Evolutionary conservation across 192 early-diverging fungal species (phyloP).

Genomic region (Entomortierella beljakovae): DNA sequence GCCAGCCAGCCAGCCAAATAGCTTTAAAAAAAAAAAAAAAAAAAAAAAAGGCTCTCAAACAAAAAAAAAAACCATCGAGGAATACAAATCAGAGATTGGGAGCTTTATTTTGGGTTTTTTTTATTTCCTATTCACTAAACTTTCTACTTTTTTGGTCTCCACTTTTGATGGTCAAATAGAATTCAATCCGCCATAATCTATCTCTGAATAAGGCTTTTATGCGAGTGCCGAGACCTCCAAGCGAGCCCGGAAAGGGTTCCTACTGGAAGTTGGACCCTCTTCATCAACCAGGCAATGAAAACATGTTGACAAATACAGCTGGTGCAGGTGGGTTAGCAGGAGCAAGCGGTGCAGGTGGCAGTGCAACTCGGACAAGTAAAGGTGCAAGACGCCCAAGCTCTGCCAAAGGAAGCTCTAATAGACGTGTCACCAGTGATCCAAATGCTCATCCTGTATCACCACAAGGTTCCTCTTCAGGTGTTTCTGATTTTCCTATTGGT

Average conservation of each 20-base stretch:
- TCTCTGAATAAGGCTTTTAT: slow-evolving; percentile 87
- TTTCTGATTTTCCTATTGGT: slow-evolving; percentile 43
- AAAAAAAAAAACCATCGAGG: slow-evolving; percentile 12
- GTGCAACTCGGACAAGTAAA: slow-evolving; percentile 17
- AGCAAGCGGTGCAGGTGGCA: slow-evolving; percentile 16
- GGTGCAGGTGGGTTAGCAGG: slow-evolving; percentile 20
- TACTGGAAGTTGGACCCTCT: slow-evolving; percentile 74
- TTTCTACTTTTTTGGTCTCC: background rate
- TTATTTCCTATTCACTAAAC: background rate
- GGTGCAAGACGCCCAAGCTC: slow-evolving; percentile 27
- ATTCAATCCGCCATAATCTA: slow-evolving; percentile 90
- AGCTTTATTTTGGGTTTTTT: slow-evolving; percentile 6
- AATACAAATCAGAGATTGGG: no score
- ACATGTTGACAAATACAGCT: background rate
- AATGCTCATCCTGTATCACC: slow-evolving; percentile 24
- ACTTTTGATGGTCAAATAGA: slow-evolving; percentile 54
- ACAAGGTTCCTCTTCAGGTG: slow-evolving; percentile 1
- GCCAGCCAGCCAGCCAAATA: no score
- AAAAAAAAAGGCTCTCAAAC: slow-evolving; percentile 17
- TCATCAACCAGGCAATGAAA: slow-evolving; percentile 27
- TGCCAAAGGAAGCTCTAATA: background rate
- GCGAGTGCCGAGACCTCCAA: slow-evolving; percentile 76
- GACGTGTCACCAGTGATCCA: slow-evolving; percentile 36
- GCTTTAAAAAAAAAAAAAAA: slow-evolving; percentile 15
- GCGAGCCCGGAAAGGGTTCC: slow-evolving; percentile 76